Conservation (phyloP, 108 stramenopile genomes). For the Hondaea fermentalgiana region DNA sequence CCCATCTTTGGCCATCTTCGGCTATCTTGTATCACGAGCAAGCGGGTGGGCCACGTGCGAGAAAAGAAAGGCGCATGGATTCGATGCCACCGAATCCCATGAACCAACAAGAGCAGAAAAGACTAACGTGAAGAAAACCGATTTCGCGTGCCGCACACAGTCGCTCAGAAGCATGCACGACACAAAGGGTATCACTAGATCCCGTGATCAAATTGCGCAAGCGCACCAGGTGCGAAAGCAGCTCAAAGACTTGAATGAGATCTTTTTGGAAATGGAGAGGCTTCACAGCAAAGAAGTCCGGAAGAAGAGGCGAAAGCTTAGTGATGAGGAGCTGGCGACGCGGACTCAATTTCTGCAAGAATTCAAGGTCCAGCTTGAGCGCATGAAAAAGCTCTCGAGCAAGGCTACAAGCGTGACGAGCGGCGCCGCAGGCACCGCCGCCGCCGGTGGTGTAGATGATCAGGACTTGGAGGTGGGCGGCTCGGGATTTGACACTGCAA, state of each 20-base stretch:
- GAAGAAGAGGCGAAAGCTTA: not conserved
- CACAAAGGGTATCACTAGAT: not conserved
- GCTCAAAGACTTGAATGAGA: not conserved
- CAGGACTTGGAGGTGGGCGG: not conserved
- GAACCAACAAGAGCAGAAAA: too few species aligned
- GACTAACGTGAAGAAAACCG: too few species aligned
- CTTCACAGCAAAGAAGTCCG: not conserved
- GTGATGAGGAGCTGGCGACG: not conserved
- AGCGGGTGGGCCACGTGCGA: too few species aligned
- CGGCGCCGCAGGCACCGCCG: not conserved
- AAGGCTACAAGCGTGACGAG: not conserved
- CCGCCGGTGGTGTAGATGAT: not conserved
- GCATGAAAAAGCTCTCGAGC: not conserved
- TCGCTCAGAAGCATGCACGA: not conserved
- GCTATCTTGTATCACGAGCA: too few species aligned
- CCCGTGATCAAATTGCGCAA: not conserved
- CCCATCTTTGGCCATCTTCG: too few species aligned
- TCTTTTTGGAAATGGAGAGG: constrained; percentile 5
- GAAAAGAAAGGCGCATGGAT: too few species aligned
- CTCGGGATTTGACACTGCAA: not conserved
- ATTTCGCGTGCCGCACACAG: not conserved
- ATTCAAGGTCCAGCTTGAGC: not conserved
- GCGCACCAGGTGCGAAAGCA: not conserved
- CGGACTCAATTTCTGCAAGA: not conserved
- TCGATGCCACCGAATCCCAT: too few species aligned